Evolutionary conservation across 1,139 yeast species (phyloP), one percentile per base, ranked within the genome.

Genomic region (Debaryomyces sp.): DNA sequence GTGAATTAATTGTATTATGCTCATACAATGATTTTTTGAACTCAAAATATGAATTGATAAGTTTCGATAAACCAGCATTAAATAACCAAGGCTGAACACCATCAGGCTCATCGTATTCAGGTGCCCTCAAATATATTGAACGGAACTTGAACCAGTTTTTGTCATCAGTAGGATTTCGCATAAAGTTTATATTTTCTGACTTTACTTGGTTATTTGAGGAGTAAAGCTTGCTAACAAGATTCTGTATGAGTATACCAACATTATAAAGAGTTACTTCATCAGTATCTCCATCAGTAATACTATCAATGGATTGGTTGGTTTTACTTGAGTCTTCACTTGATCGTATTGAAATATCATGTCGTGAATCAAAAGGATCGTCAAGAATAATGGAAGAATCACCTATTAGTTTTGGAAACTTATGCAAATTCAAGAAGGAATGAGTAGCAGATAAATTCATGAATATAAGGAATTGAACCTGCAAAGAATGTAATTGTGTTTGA

Each of bases 391-490:
- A 39, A 17, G 33, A 24, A 29, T 39, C 32, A 17, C 41, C 40
- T 22, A 18, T 39, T 12, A 33, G 26, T 18, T 29, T 38, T 23
- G 43, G 43, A 17, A 44, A 34, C 8, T 30, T 38, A 24, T 38
- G 33, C 41, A 50, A 47, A 35, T 44, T 48, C 36, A 60, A 49
- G 27, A 54, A 54, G n/a, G 46, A 47, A 48, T 55, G 61, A 6
- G 61, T 57, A 2, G 62, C 53, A 2, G 58, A 55, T n/a, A 75
- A 47, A 50, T 76, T 76, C 3, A 73, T 40, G 51, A 78, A 77
- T 2, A 70, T 52, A n/a, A 68, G 53, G 33, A 76, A 55, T 53
- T 77, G 77, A 9, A 56, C 56, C 37, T 64, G 67, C 12, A 78
- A 54, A 5, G 65, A 58, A 3, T 64, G 69, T 56, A 67, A 68